Base-by-base conservation (phyloP, 768 basidiomycete genomes). In the Suillus paluster region DNA sequence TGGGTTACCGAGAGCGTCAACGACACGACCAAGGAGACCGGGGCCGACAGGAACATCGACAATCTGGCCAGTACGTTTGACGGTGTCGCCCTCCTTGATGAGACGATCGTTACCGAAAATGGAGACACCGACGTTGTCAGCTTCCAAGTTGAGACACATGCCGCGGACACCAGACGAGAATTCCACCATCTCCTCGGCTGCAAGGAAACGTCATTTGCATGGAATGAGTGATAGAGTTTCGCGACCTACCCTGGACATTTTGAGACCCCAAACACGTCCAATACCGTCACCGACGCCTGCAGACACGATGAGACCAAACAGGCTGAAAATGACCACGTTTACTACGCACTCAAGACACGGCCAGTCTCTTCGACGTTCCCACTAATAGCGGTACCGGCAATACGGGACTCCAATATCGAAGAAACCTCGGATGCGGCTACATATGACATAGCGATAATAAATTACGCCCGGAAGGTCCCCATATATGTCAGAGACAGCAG, bases 151-250 rank as follows among this genome's bases (percentile, higher is more conserved):
- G 80, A 99, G 81, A 81, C 96, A 98, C 97, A 99, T 99, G 86
- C 97, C 97, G 78, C 97, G 96, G 73, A 99, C 89, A 81, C 97
- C 97, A 57, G 97, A 99, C 55, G 97, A 94, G 87, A 99, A 99
- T 87, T 99, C 97, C 87, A 99, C 97, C 97, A 99, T 99, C 89
- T 99, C 97, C 83, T 99, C 97, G 81, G 91, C 91, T 95, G 79
- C 54, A 70, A 59, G 67, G 52, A 27, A 33, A 8, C 19, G 10
- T 33, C 49, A 66, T 5, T 58, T 50, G 7, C 17, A 1, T 36
- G n/a, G 54, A 39, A 48, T 21, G n/a, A 41, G 50, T 50, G 36
- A 4, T 41, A 17, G 30, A 41, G 38, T 60, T 60, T 57, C 34
- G 44, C 39, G 58, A 71, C 79, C 61, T 71, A 95, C 94, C 95